Conservation (phyloP, 2,329 filamentous ascomycete genomes). For the Aspergillus sp. region DNA sequence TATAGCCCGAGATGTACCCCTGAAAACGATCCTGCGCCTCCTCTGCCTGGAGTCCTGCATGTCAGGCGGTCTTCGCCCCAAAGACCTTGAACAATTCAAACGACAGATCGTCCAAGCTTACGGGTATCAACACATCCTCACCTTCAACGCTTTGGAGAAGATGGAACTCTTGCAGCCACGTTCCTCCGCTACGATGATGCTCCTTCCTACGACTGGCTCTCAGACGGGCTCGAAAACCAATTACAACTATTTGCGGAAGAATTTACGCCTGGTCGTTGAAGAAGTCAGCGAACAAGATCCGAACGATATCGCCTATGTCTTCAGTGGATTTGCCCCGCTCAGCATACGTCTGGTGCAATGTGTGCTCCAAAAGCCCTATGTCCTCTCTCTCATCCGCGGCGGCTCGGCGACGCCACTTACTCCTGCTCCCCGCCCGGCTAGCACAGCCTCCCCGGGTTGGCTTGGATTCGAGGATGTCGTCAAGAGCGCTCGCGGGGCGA, state of each 20-base stretch:
- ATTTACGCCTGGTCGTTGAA: slow-evolving; percentile 85
- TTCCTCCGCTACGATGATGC: slow-evolving; percentile 72
- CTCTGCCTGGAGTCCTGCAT: slow-evolving; percentile 91
- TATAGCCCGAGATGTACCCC: slow-evolving; percentile 80
- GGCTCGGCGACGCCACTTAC: slow-evolving; percentile 45
- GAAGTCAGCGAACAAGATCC: slow-evolving; percentile 95
- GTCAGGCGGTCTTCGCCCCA: slow-evolving; percentile 80
- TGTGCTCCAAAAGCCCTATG: slow-evolving; percentile 83
- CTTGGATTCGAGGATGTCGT: slow-evolving; percentile 89
- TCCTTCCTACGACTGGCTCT: slow-evolving; percentile 71
- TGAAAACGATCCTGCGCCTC: slow-evolving; percentile 78
- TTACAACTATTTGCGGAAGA: slow-evolving; percentile 83
- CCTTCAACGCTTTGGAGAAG: slow-evolving; percentile 83
- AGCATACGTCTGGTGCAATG: slow-evolving; percentile 90
- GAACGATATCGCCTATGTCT: slow-evolving; percentile 95
- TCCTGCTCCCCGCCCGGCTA: slow-evolving; percentile 46
- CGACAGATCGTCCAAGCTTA: slow-evolving; percentile 87
- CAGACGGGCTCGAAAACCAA: slow-evolving; percentile 75
- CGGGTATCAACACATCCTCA: slow-evolving; percentile 90
- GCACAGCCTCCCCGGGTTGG: slow-evolving; percentile 73
- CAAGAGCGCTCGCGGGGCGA: slow-evolving; percentile 81
- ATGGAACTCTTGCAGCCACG: slow-evolving; percentile 80
- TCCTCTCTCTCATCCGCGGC: slow-evolving; percentile 69
- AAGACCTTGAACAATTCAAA: slow-evolving; percentile 87
- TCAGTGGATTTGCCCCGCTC: slow-evolving; percentile 92